Evolutionary conservation across 1,284 basidiomycete genomes (phyloP).

Genomic region (Sanguinoderma infundibulare): DNA sequence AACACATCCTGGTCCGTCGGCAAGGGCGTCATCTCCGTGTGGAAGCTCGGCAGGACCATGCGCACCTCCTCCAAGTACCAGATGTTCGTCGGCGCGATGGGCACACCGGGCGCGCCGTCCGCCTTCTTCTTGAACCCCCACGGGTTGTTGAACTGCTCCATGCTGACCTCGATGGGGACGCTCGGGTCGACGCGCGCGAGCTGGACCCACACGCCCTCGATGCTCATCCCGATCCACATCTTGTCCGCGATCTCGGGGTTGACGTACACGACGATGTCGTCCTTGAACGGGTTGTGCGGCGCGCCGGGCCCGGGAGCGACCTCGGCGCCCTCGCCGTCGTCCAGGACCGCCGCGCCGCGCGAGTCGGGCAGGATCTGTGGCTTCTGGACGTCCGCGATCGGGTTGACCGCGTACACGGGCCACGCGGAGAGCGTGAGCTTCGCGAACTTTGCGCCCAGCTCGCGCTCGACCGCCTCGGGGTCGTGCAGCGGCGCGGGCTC

Average conservation of each 20-base stretch:
- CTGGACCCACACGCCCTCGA: constrained; percentile 67
- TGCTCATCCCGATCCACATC: constrained; percentile 54
- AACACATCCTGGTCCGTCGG: constrained; percentile 23
- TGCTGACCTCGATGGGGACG: constrained; percentile 20
- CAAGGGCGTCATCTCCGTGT: constrained; percentile 31
- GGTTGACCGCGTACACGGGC: constrained; percentile 42
- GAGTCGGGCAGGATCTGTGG: constrained; percentile 48
- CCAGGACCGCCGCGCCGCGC: constrained; percentile 43
- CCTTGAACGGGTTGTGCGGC: constrained; percentile 52
- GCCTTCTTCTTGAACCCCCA: constrained; percentile 12
- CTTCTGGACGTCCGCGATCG: constrained; percentile 43
- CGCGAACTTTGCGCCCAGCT: constrained; percentile 49
- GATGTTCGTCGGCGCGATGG: constrained; percentile 30
- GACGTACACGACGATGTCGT: constrained; percentile 61
- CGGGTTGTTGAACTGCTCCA: constrained; percentile 6
- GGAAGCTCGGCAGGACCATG: constrained; percentile 33
- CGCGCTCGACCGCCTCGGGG: constrained; percentile 52
- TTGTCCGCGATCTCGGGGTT: constrained; percentile 47
- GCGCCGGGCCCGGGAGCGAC: constrained; percentile 2
- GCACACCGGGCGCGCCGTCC: constrained; percentile 28
- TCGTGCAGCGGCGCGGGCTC: constrained; percentile 2
- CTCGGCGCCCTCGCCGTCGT: constrained; percentile 17
- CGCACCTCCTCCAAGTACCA: constrained; percentile 38
- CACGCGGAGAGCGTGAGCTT: constrained; percentile 60
- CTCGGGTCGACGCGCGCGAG: constrained; percentile 44